Percentiles rank a stretch among this genome's conserved stretches.
Conservation (phyloP, 2,329 filamentous ascomycete species). For the Colletotrichum ledebouriae region DNA sequence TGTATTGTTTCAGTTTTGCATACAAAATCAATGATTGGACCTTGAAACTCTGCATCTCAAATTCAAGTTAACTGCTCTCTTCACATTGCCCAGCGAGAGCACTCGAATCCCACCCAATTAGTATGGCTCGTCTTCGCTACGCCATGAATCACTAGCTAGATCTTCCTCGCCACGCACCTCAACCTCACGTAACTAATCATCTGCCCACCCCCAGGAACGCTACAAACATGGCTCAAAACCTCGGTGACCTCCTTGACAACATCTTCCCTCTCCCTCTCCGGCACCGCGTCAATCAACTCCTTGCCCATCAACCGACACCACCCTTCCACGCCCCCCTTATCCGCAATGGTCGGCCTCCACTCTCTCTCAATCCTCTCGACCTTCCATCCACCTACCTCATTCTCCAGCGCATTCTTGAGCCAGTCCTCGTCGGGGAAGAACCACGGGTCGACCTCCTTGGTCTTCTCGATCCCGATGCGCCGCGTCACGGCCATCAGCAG, state of each 20-base stretch:
- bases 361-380: conserved; percentile 71
- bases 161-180: conserved; percentile 61
- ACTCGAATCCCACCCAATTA: too few relatives aligned
- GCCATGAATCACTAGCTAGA: conserved; percentile 35
- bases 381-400: conserved; percentile 60
- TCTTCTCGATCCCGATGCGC: conserved; percentile 63
- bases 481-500: conserved; percentile 66
- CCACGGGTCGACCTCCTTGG: conserved; percentile 71
- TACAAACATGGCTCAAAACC: conserved; percentile 67
- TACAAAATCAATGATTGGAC: too few relatives aligned
- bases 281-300: conserved; percentile 67
- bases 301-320: conserved; percentile 77
- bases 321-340: conserved; percentile 71
- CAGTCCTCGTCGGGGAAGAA: conserved; percentile 78
- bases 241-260: conserved; percentile 67
- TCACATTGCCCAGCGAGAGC: too few relatives aligned
- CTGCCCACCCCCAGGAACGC: conserved; percentile 68
- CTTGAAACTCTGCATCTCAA: too few relatives aligned
- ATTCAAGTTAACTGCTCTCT: too few relatives aligned
- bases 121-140: too few relatives aligned
- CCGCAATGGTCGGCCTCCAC: conserved; percentile 74
- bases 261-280: conserved; percentile 61
- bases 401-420: conserved; percentile 60
- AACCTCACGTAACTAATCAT: conserved; percentile 68
- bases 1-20: too few relatives aligned